Evolutionary conservation across 805 yeast genomes (phyloP), one percentile per base, ranked within the genome.

Genomic region (Lipomyces oligophaga): DNA sequence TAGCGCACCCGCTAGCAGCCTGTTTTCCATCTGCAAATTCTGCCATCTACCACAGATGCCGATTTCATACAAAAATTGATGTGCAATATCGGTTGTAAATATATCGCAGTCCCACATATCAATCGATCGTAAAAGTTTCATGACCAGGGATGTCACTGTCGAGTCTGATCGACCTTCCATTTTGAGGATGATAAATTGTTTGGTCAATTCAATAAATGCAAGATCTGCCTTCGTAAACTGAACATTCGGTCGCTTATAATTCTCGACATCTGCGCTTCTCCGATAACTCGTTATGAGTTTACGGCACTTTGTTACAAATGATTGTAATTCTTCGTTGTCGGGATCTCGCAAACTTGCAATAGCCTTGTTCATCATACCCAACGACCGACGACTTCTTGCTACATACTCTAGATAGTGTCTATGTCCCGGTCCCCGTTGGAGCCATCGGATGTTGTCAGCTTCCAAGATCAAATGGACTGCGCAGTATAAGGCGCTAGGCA

Each of bases 41-140:
- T 47, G 50, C 55, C 52, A 49, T 8, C 60, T 54, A 13, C 58
- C 30, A 20, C 45, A 40, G 5, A 57, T 52, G 5, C 60, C 60
- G 28, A 58, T 46, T 25, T 58, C 60, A 21, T 38, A 40, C 28
- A 58, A 39, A n/a, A 57, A 45, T 38, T 38, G 37, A 31, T 27
- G 35, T 7, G 43, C 45, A 16, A 33, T 28, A 5, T 34, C 27
- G 11, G 38, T 32, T 7, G 26, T 20, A 15, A 34, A 30, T 3
- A 15, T 24, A 13, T 34, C 49, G 20, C 30, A 27, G 18, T 42
- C 43, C 38, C 45, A 55, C 36, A 26, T 37, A 16, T 38, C 44
- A 5, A 51, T 25, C 19, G 41, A 44, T 11, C 50, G 35, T 13
- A 52, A 18, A 22, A 52, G 31, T 18, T 47, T 41, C 20, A 47